Evolutionary conservation across 2,329 filamentous ascomycete species (phyloP).

Genomic region (Truncatella angustata): DNA sequence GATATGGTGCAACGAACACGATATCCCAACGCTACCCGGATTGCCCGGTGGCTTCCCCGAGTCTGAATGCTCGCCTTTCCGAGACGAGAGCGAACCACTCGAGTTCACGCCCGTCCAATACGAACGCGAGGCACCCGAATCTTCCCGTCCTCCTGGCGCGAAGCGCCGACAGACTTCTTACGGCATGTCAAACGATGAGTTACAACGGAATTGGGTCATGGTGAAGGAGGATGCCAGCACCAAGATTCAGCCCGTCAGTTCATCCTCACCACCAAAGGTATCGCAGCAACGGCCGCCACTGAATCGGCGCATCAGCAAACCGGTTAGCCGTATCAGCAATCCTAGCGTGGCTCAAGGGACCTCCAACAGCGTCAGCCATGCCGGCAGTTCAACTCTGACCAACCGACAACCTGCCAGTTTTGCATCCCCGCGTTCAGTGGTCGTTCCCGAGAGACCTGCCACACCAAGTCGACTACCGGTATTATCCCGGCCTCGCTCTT

Average conservation of each 20-base stretch:
- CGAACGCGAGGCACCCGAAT: conserved; percentile 32
- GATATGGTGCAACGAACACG: conserved; percentile 27
- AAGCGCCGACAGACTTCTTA: conserved; percentile 55
- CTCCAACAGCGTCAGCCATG: conserved; percentile 45
- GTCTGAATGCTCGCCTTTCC: conserved; percentile 31
- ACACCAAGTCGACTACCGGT: conserved; percentile 38
- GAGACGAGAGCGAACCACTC: conserved; percentile 29
- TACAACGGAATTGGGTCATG: conserved; percentile 70
- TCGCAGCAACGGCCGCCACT: conserved; percentile 14
- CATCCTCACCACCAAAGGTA: neutral
- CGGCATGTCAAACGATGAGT: conserved; percentile 47
- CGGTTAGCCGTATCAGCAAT: conserved; percentile 34
- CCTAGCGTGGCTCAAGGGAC: conserved; percentile 25
- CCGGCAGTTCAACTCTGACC: conserved; percentile 41
- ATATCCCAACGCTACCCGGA: conserved; percentile 23
- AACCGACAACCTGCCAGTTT: conserved; percentile 50
- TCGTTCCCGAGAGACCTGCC: conserved; percentile 19
- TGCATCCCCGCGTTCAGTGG: conserved; percentile 44
- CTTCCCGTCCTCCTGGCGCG: conserved; percentile 45
- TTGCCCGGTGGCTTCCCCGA: conserved; percentile 30
- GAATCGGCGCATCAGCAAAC: conserved; percentile 45
- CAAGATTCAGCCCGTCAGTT: conserved; percentile 18
- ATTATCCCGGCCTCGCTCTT: conserved; percentile 27
- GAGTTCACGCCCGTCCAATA: conserved; percentile 33
- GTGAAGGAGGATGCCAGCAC: conserved; percentile 44